Evolutionary conservation across 2,329 filamentous ascomycete genomes (phyloP).

Genomic region (Fusarium nelsonii): DNA sequence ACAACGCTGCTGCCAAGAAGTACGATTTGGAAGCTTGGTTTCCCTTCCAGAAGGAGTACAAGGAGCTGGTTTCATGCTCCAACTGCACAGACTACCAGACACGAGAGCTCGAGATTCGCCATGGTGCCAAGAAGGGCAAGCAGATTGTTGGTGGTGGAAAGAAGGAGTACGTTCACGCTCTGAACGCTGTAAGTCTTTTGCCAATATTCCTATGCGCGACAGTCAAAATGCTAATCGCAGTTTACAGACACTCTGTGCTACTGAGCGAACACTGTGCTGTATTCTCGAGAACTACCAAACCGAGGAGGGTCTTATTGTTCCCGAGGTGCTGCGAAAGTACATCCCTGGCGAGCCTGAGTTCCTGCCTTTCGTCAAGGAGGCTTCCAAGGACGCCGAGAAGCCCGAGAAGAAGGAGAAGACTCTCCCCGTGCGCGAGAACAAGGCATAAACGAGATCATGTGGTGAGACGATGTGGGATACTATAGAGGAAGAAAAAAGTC

Average conservation of each 20-base stretch:
- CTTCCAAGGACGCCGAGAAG: slow-evolving; percentile 73
- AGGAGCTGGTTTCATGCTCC: slow-evolving; percentile 96
- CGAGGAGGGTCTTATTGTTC: slow-evolving; percentile 83
- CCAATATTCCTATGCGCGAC: neutral
- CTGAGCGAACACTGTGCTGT: slow-evolving; percentile 92
- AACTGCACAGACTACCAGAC: slow-evolving; percentile 99
- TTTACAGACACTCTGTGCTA: slow-evolving; percentile 79
- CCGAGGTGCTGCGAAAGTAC: slow-evolving; percentile 87
- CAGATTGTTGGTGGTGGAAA: slow-evolving; percentile 73
- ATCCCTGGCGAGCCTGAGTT: slow-evolving; percentile 91
- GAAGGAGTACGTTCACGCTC: slow-evolving; percentile 94
- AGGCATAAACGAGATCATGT: slow-evolving; percentile 39
- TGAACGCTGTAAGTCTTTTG: slow-evolving; percentile 72
- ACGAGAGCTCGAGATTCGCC: slow-evolving; percentile 91
- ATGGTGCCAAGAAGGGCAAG: slow-evolving; percentile 77
- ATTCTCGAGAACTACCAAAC: slow-evolving; percentile 98
- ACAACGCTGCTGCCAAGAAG: slow-evolving; percentile 84
- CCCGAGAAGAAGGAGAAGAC: slow-evolving; percentile 48
- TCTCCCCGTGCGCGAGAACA: slow-evolving; percentile 47
- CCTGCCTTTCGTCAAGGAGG: slow-evolving; percentile 87
- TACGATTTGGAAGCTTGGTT: slow-evolving; percentile 97
- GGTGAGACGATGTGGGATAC: slow-evolving; percentile 3
- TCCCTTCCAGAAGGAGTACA: slow-evolving; percentile 96
- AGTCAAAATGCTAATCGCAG: slow-evolving; percentile 17
- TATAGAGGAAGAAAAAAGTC: slow-evolving; percentile 42